These are phyloP conservation scores for Alopecurus myosuroides DNA, from an alignment of 176 grass and related monocot species.

Conservation along the genomic window DNA sequence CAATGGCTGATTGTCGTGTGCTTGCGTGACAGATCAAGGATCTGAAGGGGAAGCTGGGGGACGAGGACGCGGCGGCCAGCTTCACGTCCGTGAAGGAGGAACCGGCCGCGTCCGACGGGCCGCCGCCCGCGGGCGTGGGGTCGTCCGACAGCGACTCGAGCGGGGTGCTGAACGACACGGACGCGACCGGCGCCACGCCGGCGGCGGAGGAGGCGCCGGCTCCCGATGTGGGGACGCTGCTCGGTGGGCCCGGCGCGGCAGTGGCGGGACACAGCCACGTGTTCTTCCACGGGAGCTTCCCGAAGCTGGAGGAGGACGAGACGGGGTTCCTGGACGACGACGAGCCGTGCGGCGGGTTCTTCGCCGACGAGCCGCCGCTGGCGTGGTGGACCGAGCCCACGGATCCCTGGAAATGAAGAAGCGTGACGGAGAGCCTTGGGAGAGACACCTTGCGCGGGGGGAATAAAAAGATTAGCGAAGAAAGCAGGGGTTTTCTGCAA, in stretches of 20 bases:
- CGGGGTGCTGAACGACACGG: slow-evolving; percentile 50
- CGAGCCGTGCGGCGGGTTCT: slow-evolving; percentile 57
- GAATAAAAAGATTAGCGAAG: slow-evolving; percentile 30
- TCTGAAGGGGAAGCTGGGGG: slow-evolving; percentile 58
- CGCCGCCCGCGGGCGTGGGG: slow-evolving; percentile 25
- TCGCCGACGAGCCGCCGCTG: slow-evolving; percentile 65
- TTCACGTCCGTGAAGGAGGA: slow-evolving; percentile 80
- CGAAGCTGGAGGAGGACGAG: slow-evolving; percentile 69
- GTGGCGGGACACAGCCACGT: neutral
- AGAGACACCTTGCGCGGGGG: neutral
- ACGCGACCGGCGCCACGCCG: slow-evolving; percentile 11
- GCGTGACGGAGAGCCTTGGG: neutral
- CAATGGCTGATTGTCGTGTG: neutral
- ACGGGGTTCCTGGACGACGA: slow-evolving; percentile 54
- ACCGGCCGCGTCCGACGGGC: slow-evolving; percentile 32
- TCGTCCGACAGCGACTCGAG: slow-evolving; percentile 80
- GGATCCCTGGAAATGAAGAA: slow-evolving; percentile 46
- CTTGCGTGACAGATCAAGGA: slow-evolving; percentile 48
- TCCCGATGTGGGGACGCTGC: neutral
- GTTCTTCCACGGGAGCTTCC: slow-evolving; percentile 42
- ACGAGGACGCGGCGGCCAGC: slow-evolving; percentile 42
- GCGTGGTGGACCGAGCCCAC: slow-evolving; percentile 61
- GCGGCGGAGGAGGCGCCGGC: neutral
- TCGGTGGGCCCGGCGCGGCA: neutral
- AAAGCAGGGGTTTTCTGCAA: slow-evolving; percentile 24